Base-by-base conservation (phyloP, 2,329 filamentous ascomycete genomes). In the Alternaria hordeiaustralica region DNA sequence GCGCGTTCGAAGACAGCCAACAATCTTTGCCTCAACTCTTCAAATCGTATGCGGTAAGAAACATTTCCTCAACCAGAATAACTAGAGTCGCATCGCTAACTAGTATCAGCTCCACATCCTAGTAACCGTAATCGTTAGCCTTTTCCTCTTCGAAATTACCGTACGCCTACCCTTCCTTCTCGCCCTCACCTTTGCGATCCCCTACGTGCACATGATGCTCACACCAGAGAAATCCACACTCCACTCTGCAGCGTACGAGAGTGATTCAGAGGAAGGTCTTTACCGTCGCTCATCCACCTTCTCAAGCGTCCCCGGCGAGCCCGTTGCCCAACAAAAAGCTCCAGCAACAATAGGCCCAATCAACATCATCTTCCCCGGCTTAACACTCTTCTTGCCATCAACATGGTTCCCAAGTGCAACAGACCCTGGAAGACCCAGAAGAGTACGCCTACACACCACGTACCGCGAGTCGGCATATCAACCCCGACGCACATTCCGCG, bases 141-240 rank as follows among this genome's bases (percentile, higher is more conserved):
- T 41, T 4, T 60, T 60, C 30, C 44, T 60, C 23, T 36, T 47
- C 23, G 50, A 60, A 26, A 55, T 23, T 11, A 28, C 43, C 10
- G 20, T 60, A 18, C 50, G 44, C 28, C 21, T 49, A 28, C 50
- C 58, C n/a, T 55, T 41, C 20, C n/a, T 55, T 10, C 30, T 55
- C 43, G 21, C 13, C 1, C 9, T 47, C 21, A 12, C 36, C 12
- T 41, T 60, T 13, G 50, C 44, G 5, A 43, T 60, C 6, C 50
- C 50, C 8, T 55, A 23, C 21, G 18, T 60, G 2, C 45, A 60
- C 30, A 26, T 60, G 12, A 13, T 47, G 13, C 6, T 55, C n/a
- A 47, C 15, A 3, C 47, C 23, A n/a, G 58, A 11, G 23, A 25
- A 36, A 6, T 26, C 25, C 5, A 26, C 6, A 15, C 11, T 23